Evolutionary conservation across 257 asterid genomes (phyloP).

Genomic region (Nemophila menziesii): DNA sequence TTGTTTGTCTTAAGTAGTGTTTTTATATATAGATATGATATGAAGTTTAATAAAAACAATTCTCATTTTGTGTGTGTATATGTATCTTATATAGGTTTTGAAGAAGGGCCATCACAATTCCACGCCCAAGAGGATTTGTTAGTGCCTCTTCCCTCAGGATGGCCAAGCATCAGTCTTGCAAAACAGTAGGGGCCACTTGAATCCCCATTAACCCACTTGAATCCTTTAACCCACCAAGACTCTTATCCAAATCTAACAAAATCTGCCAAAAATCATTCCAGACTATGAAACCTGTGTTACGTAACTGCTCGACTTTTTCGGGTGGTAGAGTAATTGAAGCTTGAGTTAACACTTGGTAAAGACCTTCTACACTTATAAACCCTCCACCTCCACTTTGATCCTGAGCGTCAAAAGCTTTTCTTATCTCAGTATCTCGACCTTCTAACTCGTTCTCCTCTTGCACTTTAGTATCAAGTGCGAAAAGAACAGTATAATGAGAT

Average conservation of each 20-base stretch:
- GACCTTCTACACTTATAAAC: conserved; percentile 75
- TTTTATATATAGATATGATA: no score
- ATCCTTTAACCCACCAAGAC: conserved; percentile 81
- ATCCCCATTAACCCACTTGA: conserved; percentile 71
- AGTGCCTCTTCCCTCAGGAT: no score
- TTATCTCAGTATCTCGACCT: conserved; percentile 59
- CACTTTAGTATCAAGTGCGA: conserved; percentile 74
- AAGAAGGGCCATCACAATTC: no score
- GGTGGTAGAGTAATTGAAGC: conserved; percentile 50
- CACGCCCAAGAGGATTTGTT: no score
- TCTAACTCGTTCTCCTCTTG: conserved; percentile 88
- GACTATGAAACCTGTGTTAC: conserved; percentile 63
- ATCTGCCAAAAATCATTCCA: conserved; percentile 98
- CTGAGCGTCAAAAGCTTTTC: conserved; percentile 81
- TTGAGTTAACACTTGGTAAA: conserved; percentile 66
- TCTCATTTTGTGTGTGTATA: no score
- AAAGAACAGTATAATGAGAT: conserved; percentile 86
- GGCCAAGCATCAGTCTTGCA: no score
- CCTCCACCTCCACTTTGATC: conserved; percentile 99
- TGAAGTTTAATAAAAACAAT: no score
- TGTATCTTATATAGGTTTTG: no score
- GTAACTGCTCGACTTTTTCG: conserved; percentile 57
- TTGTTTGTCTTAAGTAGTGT: no score
- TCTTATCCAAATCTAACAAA: conserved; percentile 67
- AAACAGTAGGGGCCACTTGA: no score